These are phyloP conservation scores for Cryptosporidium felis DNA, from an alignment of 169 alveolate genomes.

Conservation along the genomic window DNA sequence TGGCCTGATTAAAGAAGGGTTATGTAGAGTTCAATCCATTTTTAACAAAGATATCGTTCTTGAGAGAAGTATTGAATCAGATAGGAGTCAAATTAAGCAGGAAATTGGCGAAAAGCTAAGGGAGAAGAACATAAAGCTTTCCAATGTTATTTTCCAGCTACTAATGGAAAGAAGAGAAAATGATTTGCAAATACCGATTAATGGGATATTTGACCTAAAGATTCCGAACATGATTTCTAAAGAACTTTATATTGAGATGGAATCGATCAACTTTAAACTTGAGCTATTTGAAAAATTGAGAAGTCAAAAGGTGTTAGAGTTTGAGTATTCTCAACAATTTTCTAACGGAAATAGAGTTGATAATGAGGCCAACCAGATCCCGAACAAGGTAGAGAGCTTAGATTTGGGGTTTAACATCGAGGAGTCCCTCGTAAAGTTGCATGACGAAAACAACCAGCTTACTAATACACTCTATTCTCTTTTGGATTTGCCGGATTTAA, in stretches of 20 bases:
- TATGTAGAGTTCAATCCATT: constrained; percentile 25
- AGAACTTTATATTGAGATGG: constrained; percentile 1
- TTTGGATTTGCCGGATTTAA: constrained; percentile 14
- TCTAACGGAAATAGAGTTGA: no score
- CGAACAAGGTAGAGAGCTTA: neutral
- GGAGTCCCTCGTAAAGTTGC: neutral
- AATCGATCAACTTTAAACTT: neutral
- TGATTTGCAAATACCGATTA: constrained; percentile 37
- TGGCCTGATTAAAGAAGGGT: neutral
- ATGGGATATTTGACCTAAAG: constrained; percentile 5
- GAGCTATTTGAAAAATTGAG: neutral
- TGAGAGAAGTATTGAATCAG: neutral
- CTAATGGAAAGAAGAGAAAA: constrained; percentile 31
- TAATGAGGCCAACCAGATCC: neutral
- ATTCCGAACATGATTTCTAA: constrained; percentile 53
- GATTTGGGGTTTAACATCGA: neutral
- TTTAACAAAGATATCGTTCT: neutral
- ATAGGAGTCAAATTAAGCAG: neutral
- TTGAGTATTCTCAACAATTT: constrained; percentile 16
- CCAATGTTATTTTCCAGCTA: constrained; percentile 18
- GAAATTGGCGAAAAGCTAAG: constrained; percentile 2
- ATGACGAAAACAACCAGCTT: constrained; percentile 19
- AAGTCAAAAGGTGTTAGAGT: neutral
- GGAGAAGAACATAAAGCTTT: constrained; percentile 19
- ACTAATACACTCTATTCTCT: constrained; percentile 18